Conservation (phyloP, 1,284 basidiomycete genomes). For the Leccinum fallax region DNA sequence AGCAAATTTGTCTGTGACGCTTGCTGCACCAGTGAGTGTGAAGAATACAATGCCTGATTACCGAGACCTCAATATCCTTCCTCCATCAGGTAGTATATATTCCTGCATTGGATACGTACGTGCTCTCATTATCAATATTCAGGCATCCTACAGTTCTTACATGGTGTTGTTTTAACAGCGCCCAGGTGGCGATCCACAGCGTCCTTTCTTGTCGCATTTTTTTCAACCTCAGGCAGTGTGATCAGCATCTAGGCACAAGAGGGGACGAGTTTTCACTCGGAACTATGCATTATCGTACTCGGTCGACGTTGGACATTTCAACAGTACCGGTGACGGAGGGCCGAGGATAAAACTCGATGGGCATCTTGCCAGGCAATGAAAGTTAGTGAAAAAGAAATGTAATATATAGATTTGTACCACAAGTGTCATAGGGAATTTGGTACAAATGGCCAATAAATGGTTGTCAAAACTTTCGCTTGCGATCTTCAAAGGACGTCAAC, state of each 20-base stretch:
- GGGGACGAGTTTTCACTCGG: not conserved
- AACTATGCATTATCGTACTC: not conserved
- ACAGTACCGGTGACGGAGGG: not conserved
- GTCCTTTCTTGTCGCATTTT: not conserved
- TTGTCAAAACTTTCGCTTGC: slow-evolving; percentile 62
- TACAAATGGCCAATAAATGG: slow-evolving; percentile 78
- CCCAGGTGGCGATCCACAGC: not conserved
- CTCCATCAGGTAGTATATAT: slow-evolving; percentile 22
- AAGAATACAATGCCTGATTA: not conserved
- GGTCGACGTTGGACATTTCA: not conserved
- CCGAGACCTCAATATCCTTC: not conserved
- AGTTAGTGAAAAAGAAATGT: not conserved
- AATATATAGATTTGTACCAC: slow-evolving; percentile 58
- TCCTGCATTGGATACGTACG: slow-evolving; percentile 31
- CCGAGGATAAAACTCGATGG: too few relatives aligned
- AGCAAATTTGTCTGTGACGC: slow-evolving; percentile 16
- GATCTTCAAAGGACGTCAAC: slow-evolving; percentile 51
- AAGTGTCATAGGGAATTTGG: slow-evolving; percentile 78
- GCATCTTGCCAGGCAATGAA: too few relatives aligned
- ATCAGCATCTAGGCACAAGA: not conserved
- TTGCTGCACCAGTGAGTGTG: not conserved
- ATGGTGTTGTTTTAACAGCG: not conserved
- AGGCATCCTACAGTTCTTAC: not conserved
- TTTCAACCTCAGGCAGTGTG: not conserved
- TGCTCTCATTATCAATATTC: not conserved